Conservation (phyloP, 768 basidiomycete genomes). For the Tylopilus sp. region DNA sequence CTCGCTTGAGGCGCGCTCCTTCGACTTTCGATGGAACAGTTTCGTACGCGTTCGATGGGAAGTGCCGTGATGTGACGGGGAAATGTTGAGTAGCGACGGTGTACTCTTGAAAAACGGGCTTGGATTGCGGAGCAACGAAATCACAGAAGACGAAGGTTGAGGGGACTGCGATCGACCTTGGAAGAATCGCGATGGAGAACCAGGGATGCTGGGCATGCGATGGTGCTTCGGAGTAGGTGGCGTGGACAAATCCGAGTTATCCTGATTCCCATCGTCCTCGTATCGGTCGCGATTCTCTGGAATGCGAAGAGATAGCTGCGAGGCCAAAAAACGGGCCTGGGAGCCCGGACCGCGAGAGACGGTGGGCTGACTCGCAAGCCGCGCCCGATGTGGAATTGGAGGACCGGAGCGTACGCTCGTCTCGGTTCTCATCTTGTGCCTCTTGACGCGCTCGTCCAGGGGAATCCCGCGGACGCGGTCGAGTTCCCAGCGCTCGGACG, state of each 20-base stretch:
- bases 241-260: slow-evolving; percentile 31
- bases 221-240: slow-evolving; percentile 33
- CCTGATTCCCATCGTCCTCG: slow-evolving; percentile 30
- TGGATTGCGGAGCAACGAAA: slow-evolving; percentile 33
- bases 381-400: slow-evolving; percentile 28
- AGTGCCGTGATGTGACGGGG: slow-evolving; percentile 31
- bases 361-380: slow-evolving; percentile 28
- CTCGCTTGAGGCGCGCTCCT: slow-evolving; percentile 33
- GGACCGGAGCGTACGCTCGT: slow-evolving; percentile 12
- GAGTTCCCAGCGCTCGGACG: slow-evolving; percentile 40
- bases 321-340: slow-evolving; percentile 32
- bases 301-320: slow-evolving; percentile 32
- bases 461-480: slow-evolving; percentile 42
- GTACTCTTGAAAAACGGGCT: slow-evolving; percentile 36
- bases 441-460: slow-evolving; percentile 39
- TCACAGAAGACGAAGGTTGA: slow-evolving; percentile 34
- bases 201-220: slow-evolving; percentile 29
- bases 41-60: slow-evolving; percentile 29
- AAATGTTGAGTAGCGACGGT: slow-evolving; percentile 29
- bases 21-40: slow-evolving; percentile 34
- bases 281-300: slow-evolving; percentile 32
- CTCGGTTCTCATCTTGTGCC: slow-evolving; percentile 35
- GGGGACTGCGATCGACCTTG: slow-evolving; percentile 30
- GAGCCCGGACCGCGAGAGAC: slow-evolving; percentile 26
- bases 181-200: slow-evolving; percentile 32